Base-by-base conservation (phyloP, 164 flowering plant species). In the Warburgia ugandensis region DNA sequence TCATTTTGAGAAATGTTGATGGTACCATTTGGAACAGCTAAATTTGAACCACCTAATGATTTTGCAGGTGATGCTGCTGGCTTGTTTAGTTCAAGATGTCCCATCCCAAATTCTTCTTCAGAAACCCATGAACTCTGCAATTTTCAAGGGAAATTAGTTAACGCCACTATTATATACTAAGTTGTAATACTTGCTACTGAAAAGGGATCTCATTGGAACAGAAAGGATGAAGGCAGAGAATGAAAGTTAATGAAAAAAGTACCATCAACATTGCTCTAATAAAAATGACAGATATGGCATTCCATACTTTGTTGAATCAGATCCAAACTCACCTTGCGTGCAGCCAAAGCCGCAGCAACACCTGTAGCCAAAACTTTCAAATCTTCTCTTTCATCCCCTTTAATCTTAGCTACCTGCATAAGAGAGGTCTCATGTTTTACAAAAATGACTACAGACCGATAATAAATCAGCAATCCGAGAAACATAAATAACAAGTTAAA, bases 21-120 rank as follows among this genome's bases (percentile, higher is more conserved):
- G n/a, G 77, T 56, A 51, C 75, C 78, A 73, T 72, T 81, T 53
- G 70, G 73, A n/a, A 17, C 53, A 50, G 76, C 27, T 40, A 48
- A 60, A 28, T 46, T 45, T 64, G 54, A 67, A 45, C 67, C 60
- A 44, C 71, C 54, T 31, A 66, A 56, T 62, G 87, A 55, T 63
- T 81, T 89, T 9, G 84, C 76, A 66, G 70, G 61, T 20, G 81
- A 50, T 48, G 78, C 67, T 35, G 80, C 74, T 44, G 95, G 80
- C 77, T 89, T n/a, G n/a, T n/a, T 94, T 45, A 84, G 32, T 29
- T 89, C 95, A 68, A 84, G 69, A 67, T 69, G 69, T 12, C 99
- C 99, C 95, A 83, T 94, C 56, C 95, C 72, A 75, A 94, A 94
- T 64, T 94, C 99, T 56, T 94, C 99, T 59, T 94, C 99, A 8